These are phyloP conservation scores for Ceratocystis alfenasii DNA, from an alignment of 2,329 filamentous ascomycete species.

Conservation along the genomic window DNA sequence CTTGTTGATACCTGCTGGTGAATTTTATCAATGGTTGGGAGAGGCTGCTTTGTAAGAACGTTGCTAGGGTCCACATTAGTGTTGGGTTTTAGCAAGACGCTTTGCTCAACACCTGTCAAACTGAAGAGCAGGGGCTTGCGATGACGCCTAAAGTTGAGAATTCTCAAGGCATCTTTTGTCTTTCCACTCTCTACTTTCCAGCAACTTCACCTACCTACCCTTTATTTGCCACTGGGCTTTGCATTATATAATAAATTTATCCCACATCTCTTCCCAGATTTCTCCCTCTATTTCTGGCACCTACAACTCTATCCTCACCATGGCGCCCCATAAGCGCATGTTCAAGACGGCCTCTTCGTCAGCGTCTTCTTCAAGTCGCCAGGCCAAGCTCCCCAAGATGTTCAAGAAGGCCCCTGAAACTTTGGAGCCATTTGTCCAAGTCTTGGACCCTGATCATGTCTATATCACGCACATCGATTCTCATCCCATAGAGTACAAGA, in stretches of 20 bases:
- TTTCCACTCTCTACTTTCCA: neutral
- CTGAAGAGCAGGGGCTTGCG: neutral
- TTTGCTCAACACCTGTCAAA: slow-evolving; percentile 11
- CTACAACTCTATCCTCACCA: slow-evolving; percentile 25
- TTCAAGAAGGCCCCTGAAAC: slow-evolving; percentile 55
- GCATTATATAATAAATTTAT: slow-evolving; percentile 7
- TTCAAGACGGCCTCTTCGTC: slow-evolving; percentile 14
- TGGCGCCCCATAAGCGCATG: slow-evolving; percentile 22
- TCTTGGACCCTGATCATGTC: slow-evolving; percentile 55
- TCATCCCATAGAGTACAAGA: slow-evolving; percentile 58
- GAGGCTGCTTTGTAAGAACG: neutral
- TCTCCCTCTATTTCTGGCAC: slow-evolving; percentile 8
- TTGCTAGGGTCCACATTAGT: neutral
- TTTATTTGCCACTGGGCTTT: neutral
- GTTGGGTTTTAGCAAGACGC: neutral
- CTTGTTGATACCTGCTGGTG: too few species aligned
- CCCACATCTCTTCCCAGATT: slow-evolving; percentile 14
- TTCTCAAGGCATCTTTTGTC: neutral
- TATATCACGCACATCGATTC: slow-evolving; percentile 78
- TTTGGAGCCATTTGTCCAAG: slow-evolving; percentile 53
- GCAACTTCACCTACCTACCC: neutral
- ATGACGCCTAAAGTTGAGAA: neutral
- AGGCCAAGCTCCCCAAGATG: slow-evolving; percentile 43
- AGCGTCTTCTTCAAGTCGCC: slow-evolving; percentile 22
- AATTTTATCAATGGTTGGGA: neutral